Conservation (phyloP, 495 filamentous ascomycete genomes). For the Tetracladium setigerum region DNA sequence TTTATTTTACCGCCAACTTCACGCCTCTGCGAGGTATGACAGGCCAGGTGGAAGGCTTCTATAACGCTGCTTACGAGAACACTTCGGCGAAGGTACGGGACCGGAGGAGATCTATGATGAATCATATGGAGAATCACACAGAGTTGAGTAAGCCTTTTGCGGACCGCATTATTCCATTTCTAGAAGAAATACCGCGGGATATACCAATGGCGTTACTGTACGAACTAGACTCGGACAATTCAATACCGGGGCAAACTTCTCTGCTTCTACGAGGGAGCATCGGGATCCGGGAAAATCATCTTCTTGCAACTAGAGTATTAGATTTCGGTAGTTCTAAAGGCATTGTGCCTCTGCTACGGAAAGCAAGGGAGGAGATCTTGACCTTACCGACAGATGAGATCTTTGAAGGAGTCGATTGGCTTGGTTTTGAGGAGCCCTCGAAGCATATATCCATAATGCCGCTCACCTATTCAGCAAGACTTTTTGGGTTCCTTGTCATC, state of each 20-base stretch:
- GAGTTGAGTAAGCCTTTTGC: neutral
- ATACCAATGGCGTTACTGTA: constrained; percentile 57
- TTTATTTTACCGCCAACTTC: constrained; percentile 12
- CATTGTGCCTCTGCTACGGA: constrained; percentile 54
- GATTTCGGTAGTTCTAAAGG: constrained; percentile 53
- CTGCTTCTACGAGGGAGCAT: constrained; percentile 50
- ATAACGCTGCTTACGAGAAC: constrained; percentile 9
- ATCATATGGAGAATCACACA: constrained; percentile 3
- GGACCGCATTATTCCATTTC: constrained; percentile 5
- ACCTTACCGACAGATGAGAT: constrained; percentile 43
- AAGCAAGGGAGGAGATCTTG: constrained; percentile 49
- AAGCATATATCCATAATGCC: constrained; percentile 59
- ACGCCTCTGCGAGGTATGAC: constrained; percentile 2
- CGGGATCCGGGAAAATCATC: constrained; percentile 54
- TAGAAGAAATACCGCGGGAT: constrained; percentile 41
- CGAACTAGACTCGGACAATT: constrained; percentile 43
- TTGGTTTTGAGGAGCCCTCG: constrained; percentile 53
- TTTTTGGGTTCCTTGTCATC: constrained; percentile 6
- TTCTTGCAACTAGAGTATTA: constrained; percentile 37
- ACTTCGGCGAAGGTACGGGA: constrained; percentile 6
- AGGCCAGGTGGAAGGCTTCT: constrained; percentile 10
- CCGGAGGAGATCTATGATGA: constrained; percentile 7
- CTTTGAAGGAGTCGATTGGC: constrained; percentile 49
- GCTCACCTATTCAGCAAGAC: constrained; percentile 68
- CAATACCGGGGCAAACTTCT: constrained; percentile 35